These are phyloP conservation scores for Leccinum arenicola DNA, from an alignment of 768 basidiomycete species.

Conservation along the genomic window DNA sequence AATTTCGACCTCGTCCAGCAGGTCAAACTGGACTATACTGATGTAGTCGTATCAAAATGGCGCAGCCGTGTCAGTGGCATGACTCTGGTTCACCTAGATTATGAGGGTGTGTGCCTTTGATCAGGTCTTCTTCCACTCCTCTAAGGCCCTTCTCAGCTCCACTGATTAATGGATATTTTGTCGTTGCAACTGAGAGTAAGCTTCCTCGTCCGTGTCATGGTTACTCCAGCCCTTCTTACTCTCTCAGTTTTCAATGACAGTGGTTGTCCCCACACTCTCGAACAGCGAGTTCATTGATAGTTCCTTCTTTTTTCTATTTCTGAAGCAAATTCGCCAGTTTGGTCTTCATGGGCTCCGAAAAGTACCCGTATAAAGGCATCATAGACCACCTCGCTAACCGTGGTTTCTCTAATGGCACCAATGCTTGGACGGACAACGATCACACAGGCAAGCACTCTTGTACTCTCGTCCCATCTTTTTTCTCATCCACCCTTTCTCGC, in stretches of 20 bases:
- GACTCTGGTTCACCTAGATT: conserved; percentile 86
- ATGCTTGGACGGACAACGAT: conserved; percentile 97
- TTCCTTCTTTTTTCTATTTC: neutral
- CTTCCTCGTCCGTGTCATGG: neutral
- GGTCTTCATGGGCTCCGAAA: conserved; percentile 93
- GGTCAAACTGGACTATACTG: conserved; percentile 73
- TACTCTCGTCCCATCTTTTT: neutral
- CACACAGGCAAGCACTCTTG: conserved; percentile 51
- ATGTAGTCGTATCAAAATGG: conserved; percentile 86
- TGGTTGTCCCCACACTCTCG: conserved; percentile 94
- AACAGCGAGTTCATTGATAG: conserved; percentile 62
- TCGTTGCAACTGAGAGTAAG: conserved; percentile 86
- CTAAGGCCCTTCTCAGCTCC: conserved; percentile 52
- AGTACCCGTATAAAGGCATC: conserved; percentile 95
- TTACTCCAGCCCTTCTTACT: neutral
- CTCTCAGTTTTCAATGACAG: conserved; percentile 84
- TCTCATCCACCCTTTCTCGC: neutral
- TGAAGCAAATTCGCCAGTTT: conserved; percentile 44
- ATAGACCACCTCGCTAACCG: conserved; percentile 94
- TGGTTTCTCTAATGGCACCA: conserved; percentile 87
- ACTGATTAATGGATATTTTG: conserved; percentile 88
- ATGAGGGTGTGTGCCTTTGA: conserved; percentile 60
- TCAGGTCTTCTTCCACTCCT: conserved; percentile 1
- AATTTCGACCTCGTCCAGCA: conserved; percentile 83
- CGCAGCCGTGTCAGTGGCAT: conserved; percentile 84